Evolutionary conservation across 2,329 filamentous ascomycete species (phyloP).

Genomic region (Fusarium vanettenii): DNA sequence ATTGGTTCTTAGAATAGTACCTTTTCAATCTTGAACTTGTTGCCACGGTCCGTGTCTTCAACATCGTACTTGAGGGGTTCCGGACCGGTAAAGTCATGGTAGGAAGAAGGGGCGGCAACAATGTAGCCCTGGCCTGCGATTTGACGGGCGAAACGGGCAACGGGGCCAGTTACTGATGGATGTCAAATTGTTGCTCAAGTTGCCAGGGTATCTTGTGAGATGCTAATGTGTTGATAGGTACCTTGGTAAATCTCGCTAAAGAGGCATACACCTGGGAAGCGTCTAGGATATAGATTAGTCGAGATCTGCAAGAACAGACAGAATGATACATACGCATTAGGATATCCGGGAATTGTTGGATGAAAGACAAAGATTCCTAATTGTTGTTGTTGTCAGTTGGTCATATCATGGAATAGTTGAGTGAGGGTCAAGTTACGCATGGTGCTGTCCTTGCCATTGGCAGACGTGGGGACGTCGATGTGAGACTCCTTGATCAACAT

Average conservation of each 20-base stretch:
- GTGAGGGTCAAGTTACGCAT: slow-evolving; percentile 58
- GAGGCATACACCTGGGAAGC: slow-evolving; percentile 86
- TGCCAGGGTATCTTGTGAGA: neutral
- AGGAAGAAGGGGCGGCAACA: slow-evolving; percentile 88
- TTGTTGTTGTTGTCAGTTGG: slow-evolving; percentile 34
- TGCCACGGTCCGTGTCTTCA: slow-evolving; percentile 88
- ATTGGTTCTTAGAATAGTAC: slow-evolving; percentile 49
- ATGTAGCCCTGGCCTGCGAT: slow-evolving; percentile 95
- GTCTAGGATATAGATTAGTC: slow-evolving; percentile 50
- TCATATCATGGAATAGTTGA: slow-evolving; percentile 22
- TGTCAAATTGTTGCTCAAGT: neutral
- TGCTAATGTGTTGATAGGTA: slow-evolving; percentile 57
- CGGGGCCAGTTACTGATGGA: slow-evolving; percentile 82
- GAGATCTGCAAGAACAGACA: neutral
- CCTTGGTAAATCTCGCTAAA: slow-evolving; percentile 98
- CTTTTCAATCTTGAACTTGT: slow-evolving; percentile 87
- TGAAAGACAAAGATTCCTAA: slow-evolving; percentile 91
- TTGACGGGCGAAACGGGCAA: slow-evolving; percentile 88
- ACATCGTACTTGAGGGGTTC: slow-evolving; percentile 87
- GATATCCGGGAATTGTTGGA: slow-evolving; percentile 85
- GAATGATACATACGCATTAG: slow-evolving; percentile 73
- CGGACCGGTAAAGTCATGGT: slow-evolving; percentile 92
- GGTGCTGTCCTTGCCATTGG: slow-evolving; percentile 64
- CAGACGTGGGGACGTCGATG: slow-evolving; percentile 61
- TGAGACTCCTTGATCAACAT: slow-evolving; percentile 68